Percentiles rank a stretch among this genome's conserved stretches.
Evolutionary conservation across 805 yeast species (phyloP).

Genomic region (Lachancea thermotolerans): DNA sequence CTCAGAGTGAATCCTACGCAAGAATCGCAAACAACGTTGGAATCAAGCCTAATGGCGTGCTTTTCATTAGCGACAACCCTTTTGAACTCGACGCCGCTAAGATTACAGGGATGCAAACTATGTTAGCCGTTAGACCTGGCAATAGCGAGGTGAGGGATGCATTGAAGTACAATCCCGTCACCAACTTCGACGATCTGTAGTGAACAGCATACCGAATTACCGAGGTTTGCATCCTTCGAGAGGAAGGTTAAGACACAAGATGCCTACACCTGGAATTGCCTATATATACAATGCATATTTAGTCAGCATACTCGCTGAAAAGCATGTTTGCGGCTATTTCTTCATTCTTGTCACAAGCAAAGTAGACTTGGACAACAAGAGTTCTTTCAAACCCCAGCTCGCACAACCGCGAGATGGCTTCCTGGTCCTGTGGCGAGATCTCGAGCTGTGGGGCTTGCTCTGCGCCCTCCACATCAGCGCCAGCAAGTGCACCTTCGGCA

Average conservation of each 20-base stretch:
- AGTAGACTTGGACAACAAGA: conserved; percentile 83
- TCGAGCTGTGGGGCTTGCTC: conserved; percentile 36
- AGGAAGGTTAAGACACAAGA: no score
- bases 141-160: conserved; percentile 45
- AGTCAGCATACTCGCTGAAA: conserved; percentile 51
- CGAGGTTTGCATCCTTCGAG: no score
- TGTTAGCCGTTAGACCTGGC: conserved; percentile 67
- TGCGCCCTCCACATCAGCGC: conserved; percentile 31
- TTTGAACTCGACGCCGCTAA: conserved; percentile 71
- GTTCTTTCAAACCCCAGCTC: conserved; percentile 90
- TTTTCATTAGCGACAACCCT: conserved; percentile 78
- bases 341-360: conserved; percentile 97
- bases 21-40: conserved; percentile 44
- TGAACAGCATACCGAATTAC: not conserved
- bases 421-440: conserved; percentile 77
- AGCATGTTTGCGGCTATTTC: conserved; percentile 92
- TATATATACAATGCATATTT: conserved; percentile 5
- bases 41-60: conserved; percentile 29
- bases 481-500: conserved; percentile 36
- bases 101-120: conserved; percentile 52
- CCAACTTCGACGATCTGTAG: conserved; percentile 18
- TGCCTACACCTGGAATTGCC: not conserved
- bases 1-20: conserved; percentile 47
- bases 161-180: conserved; percentile 21
- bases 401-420: conserved; percentile 82